A percentile compares a stretch with the other conserved stretches of the same genome.
Conservation (phyloP, 2,329 filamentous ascomycete species). For the Cladorrhinum sp. region DNA sequence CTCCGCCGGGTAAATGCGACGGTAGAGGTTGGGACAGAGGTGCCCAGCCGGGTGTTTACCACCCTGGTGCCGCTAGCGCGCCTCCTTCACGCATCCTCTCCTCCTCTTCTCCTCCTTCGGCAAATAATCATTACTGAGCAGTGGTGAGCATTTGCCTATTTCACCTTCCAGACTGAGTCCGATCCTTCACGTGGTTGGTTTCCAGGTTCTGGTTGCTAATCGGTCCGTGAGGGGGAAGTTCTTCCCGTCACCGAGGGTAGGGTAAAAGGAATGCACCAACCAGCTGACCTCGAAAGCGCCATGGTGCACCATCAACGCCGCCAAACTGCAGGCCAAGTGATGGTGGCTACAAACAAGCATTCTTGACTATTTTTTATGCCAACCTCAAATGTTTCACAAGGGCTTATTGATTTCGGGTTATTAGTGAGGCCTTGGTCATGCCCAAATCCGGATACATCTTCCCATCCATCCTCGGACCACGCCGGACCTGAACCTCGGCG, state of each 20-base stretch:
- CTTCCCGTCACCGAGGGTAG: background rate
- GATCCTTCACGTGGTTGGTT: background rate
- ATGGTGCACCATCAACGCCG: background rate
- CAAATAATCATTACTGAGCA: background rate
- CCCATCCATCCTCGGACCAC: background rate
- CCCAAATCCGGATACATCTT: no score
- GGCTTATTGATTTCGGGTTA: no score
- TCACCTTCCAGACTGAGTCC: background rate
- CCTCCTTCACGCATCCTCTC: background rate
- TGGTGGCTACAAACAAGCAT: background rate
- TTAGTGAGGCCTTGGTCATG: no score
- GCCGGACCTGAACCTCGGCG: background rate
- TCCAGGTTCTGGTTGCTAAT: background rate
- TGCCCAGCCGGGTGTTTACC: conserved; percentile 17
- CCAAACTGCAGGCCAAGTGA: background rate
- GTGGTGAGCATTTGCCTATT: background rate
- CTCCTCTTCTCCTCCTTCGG: background rate
- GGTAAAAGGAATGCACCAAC: background rate
- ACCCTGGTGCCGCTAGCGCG: conserved; percentile 17
- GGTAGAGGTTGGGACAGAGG: background rate
- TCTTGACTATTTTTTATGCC: background rate
- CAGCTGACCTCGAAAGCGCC: background rate
- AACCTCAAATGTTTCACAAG: background rate
- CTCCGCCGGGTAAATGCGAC: conserved; percentile 21
- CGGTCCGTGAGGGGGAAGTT: background rate